A percentile compares a stretch with the other conserved stretches of the same genome.
Evolutionary conservation across 2,329 filamentous ascomycete species (phyloP).

Genomic region (Dothideomycetidae sp.): DNA sequence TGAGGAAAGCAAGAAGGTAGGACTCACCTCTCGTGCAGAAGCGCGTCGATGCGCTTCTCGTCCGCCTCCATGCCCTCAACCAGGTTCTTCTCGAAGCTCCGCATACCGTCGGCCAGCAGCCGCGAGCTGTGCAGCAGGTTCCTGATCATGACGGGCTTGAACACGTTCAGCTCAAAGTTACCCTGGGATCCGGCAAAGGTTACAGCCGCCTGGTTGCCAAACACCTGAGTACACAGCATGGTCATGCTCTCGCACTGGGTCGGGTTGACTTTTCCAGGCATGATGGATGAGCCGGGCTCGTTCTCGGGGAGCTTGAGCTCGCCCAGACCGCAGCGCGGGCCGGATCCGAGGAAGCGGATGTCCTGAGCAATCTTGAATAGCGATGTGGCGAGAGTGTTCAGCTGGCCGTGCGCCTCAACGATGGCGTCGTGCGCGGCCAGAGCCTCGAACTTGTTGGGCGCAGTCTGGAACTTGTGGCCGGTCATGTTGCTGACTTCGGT

Average conservation of each 20-base stretch:
- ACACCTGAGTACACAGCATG: slow-evolving; percentile 95
- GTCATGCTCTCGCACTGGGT: slow-evolving; percentile 96
- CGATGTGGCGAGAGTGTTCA: slow-evolving; percentile 84
- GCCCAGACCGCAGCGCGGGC: slow-evolving; percentile 86
- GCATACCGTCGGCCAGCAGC: slow-evolving; percentile 83
- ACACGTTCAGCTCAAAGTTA: slow-evolving; percentile 97
- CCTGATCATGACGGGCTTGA: slow-evolving; percentile 92
- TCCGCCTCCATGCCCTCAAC: slow-evolving; percentile 81
- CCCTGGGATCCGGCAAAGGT: slow-evolving; percentile 94
- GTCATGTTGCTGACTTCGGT: slow-evolving; percentile 86
- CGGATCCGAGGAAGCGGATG: slow-evolving; percentile 90
- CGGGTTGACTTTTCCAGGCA: slow-evolving; percentile 99
- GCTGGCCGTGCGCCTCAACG: slow-evolving; percentile 80
- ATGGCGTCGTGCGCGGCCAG: slow-evolving; percentile 92
- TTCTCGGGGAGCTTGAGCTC: slow-evolving; percentile 93
- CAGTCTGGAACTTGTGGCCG: slow-evolving; percentile 83
- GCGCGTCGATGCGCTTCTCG: slow-evolving; percentile 75
- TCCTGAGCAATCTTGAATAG: slow-evolving; percentile 98
- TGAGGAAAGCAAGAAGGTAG: neutral
- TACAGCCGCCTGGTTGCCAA: slow-evolving; percentile 88
- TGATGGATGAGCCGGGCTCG: slow-evolving; percentile 94
- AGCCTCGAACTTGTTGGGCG: slow-evolving; percentile 97
- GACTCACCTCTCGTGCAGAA: slow-evolving; percentile 85
- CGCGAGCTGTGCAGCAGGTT: slow-evolving; percentile 88
- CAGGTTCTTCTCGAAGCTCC: slow-evolving; percentile 86